A percentile compares a stretch with the other conserved stretches of the same genome.
Evolutionary conservation across 345 rosid genomes (phyloP).

Genomic region (Laguncularia racemosa): DNA sequence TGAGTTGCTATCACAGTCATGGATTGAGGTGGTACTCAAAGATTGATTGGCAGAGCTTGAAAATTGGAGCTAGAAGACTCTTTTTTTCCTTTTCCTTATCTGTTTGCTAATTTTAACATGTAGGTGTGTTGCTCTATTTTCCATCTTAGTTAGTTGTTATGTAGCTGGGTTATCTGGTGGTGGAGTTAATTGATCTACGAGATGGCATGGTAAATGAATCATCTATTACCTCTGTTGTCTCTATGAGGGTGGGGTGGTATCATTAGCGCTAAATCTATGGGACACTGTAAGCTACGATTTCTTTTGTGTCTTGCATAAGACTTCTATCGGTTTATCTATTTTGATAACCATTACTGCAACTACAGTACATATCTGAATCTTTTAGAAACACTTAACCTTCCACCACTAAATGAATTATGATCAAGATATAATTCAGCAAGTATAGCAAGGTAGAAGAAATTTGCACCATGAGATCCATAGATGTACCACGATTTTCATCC

Average conservation of each 20-base stretch:
- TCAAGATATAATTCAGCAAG: conserved; percentile 85
- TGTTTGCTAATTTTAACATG: no score
- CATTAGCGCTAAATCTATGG: conserved; percentile 92
- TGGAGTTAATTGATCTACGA: no score
- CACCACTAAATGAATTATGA: conserved; percentile 75
- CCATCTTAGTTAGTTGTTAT: no score
- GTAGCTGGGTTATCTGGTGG: no score
- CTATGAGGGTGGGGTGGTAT: conserved; percentile 70
- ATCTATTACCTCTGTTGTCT: conserved; percentile 66
- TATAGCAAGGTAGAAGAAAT: conserved; percentile 92
- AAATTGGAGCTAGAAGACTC: no score
- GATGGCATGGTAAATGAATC: conserved; percentile 75
- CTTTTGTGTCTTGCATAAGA: conserved; percentile 83
- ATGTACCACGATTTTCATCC: conserved; percentile 38
- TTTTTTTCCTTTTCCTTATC: no score
- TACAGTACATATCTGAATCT: conserved; percentile 63
- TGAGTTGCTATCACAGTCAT: no score
- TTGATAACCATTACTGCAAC: conserved; percentile 52
- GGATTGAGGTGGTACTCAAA: no score
- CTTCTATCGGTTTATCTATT: conserved; percentile 50
- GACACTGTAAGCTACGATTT: conserved; percentile 91
- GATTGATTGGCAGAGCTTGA: no score
- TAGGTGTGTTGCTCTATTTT: no score
- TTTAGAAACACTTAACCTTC: conserved; percentile 88
- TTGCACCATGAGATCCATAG: conserved; percentile 54